Percentiles rank a stretch among this genome's conserved stretches.
phyloP scores from a whole-genome alignment of 352 stramenopile species.

The Phytopythium kandeliae region DNA sequence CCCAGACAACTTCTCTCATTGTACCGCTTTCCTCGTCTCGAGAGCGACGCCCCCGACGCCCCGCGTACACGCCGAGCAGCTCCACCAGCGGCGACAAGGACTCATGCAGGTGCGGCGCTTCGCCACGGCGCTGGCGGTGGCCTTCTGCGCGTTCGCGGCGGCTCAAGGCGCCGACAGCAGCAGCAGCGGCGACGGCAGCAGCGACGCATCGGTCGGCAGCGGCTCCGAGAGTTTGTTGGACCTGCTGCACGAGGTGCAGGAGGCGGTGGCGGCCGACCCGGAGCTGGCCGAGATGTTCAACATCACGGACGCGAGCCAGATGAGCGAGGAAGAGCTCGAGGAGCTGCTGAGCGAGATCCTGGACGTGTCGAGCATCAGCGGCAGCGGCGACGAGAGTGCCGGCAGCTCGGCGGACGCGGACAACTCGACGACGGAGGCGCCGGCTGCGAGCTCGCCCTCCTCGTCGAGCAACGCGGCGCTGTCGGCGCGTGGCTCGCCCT shows the following conservation, averaged over 20 bases:
- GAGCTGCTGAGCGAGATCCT: constrained; percentile 22
- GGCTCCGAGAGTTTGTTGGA: constrained; percentile 16
- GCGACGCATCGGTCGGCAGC: constrained; percentile 6
- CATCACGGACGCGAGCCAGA: constrained; percentile 22
- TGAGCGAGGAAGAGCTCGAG: constrained; percentile 32
- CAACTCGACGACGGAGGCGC: constrained; percentile 7
- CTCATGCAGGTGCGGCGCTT: not conserved
- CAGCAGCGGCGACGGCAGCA: constrained; percentile 7
- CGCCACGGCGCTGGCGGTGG: not conserved
- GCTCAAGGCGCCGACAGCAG: constrained; percentile 13
- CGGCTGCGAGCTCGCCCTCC: constrained; percentile 7
- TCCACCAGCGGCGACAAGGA: not conserved
- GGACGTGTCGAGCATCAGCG: constrained; percentile 11
- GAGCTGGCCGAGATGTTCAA: constrained; percentile 34
- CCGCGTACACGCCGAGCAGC: not conserved
- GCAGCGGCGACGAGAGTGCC: constrained; percentile 5
- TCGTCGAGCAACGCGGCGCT: not conserved
- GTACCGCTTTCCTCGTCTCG: not conserved
- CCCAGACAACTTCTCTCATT: not conserved
- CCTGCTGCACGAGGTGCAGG: constrained; percentile 28
- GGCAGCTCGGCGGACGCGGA: constrained; percentile 12
- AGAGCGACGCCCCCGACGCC: not conserved
- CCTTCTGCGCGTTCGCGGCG: constrained; percentile 3
- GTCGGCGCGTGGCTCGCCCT: not conserved
- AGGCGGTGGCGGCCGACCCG: constrained; percentile 20